phyloP scores from a whole-genome alignment of 176 grass and related monocot genomes.

The Saccharum officinarum region DNA sequence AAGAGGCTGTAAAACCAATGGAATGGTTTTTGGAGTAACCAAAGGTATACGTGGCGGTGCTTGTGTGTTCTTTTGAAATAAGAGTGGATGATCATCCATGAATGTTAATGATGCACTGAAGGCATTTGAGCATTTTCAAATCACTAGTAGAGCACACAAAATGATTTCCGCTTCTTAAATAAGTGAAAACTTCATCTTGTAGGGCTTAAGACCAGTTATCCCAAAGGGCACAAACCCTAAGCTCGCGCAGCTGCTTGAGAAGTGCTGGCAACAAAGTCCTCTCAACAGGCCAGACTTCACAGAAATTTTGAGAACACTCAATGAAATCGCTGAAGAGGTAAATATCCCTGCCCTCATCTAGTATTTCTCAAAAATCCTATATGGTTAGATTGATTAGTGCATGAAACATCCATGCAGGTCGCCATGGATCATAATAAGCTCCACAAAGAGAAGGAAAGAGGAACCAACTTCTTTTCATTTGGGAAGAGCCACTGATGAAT shows the following conservation, averaged over 20 bases:
- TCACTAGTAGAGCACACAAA: neutral
- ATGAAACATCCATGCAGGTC: neutral
- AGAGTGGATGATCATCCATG: neutral
- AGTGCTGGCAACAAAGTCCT: slow-evolving; percentile 71
- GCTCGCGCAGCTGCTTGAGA: slow-evolving; percentile 52
- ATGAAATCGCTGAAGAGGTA: slow-evolving; percentile 63
- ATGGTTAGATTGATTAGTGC: neutral
- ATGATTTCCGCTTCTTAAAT: neutral
- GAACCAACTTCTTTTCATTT: slow-evolving; percentile 18
- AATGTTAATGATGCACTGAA: neutral
- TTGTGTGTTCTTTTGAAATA: neutral
- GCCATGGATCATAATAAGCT: slow-evolving; percentile 16
- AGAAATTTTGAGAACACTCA: slow-evolving; percentile 51
- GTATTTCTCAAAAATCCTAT: neutral
- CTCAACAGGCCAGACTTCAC: slow-evolving; percentile 59
- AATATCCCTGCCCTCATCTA: neutral
- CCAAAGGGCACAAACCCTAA: slow-evolving; percentile 60
- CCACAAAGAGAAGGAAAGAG: slow-evolving; percentile 30
- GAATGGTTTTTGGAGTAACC: neutral
- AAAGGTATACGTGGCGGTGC: neutral
- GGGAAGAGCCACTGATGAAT: slow-evolving; percentile 13
- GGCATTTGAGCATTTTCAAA: neutral
- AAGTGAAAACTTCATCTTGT: neutral
- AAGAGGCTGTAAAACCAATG: neutral
- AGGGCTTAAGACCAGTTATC: slow-evolving; percentile 66